Evolutionary conservation across 345 rosid genomes (phyloP), one percentile per base, ranked within the genome.

Genomic region (Pelargonium nanum): DNA sequence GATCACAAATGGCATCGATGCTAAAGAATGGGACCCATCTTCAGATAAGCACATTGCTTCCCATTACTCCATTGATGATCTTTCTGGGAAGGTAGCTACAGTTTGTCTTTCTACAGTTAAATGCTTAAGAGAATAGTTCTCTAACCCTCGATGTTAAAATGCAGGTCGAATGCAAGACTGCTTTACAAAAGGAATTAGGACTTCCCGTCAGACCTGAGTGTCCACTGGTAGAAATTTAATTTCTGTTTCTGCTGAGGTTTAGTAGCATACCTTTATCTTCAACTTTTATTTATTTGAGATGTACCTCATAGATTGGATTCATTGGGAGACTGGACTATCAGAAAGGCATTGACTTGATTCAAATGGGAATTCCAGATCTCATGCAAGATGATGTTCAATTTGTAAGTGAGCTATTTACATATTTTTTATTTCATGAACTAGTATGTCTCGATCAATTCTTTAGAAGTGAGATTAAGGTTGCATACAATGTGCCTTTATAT

Each of bases 251-350:
- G 16, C 54, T 24, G 25, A 34, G n/a, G 9, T 53, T 62, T 8
- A 30, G 65, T 24, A 22, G 45, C 12, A 45, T 45, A 61, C 44
- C 25, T 52, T n/a, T 60, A 50, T 53, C 51, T 19, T 68, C 55
- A 40, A 57, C 19, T 40, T 55, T 60, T 55, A 1, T 65, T 70
- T 26, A 68, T 54, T 64, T 53, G 56, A 69, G 56, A 66, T 67
- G 56, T 30, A 64, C 19, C 58, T 59, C 70, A 69, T 70, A 92
- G 98, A 82, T 92, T 76, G 97, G 98, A 57, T 92, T 92, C 69
- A 87, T 89, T 53, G 98, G 98, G 70, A 89, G 97, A 73, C 71
- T 92, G 75, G 96, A 87, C 77, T 80, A 89, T 76, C 98, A 92
- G 75, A 92, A 89, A 68, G 98, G 98, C 64, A 89, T 92, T 8